Evolutionary conservation across 768 basidiomycete species (phyloP).

Genomic region (Collybia sordida): DNA sequence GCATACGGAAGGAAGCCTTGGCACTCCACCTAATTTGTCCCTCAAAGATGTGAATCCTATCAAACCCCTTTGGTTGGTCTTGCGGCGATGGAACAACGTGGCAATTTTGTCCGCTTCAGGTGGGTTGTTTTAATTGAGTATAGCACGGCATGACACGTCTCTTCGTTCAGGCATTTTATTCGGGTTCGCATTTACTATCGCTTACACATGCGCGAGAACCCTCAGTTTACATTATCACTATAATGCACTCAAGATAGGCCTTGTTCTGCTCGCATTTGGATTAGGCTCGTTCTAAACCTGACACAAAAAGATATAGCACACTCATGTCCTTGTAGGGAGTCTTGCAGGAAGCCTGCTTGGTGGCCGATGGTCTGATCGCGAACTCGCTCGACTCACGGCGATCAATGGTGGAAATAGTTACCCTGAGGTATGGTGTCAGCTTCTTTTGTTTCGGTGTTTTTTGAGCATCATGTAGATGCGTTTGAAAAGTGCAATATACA

Average conservation of each 20-base stretch:
- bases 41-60: constrained; percentile 76
- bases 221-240: constrained; percentile 64
- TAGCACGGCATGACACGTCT: neutral
- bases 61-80: constrained; percentile 55
- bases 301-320: neutral
- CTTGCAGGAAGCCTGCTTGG: constrained; percentile 42
- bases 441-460: neutral
- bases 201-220: constrained; percentile 75
- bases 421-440: constrained; percentile 58
- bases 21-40: constrained; percentile 45
- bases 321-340: constrained; percentile 25
- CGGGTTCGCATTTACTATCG: constrained; percentile 66
- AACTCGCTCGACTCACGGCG: constrained; percentile 34
- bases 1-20: constrained; percentile 10
- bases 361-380: constrained; percentile 44
- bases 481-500: constrained; percentile 57
- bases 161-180: constrained; percentile 58
- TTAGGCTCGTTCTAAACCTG: constrained; percentile 40
- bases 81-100: constrained; percentile 67
- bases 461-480: constrained; percentile 56
- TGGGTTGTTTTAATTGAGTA: constrained; percentile 22
- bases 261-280: constrained; percentile 77
- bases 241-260: constrained; percentile 67
- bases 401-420: constrained; percentile 41
- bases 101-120: constrained; percentile 66